Conservation (phyloP, 2,329 filamentous ascomycete species). For the Sclerotiophoma versabilis region DNA sequence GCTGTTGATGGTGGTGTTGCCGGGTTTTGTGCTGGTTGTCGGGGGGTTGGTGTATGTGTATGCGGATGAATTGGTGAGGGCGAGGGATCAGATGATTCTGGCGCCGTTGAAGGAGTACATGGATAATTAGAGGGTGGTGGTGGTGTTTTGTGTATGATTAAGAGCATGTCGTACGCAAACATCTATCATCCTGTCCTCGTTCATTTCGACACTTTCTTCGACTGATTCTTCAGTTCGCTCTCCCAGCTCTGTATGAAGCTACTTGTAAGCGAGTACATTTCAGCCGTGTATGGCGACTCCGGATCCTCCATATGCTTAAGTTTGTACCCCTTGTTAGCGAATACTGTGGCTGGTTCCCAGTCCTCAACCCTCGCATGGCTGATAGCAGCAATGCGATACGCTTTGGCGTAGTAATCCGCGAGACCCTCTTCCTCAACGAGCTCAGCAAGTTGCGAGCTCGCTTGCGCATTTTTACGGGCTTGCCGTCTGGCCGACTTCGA, state of each 20-base stretch:
- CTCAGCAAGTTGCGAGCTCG: slow-evolving; percentile 36
- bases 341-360: slow-evolving; percentile 42
- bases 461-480: slow-evolving; percentile 36
- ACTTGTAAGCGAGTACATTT: slow-evolving; percentile 40
- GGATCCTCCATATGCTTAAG: slow-evolving; percentile 40
- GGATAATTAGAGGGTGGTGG: neutral
- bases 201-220: neutral
- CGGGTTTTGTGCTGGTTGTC: slow-evolving; percentile 14
- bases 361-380: slow-evolving; percentile 37
- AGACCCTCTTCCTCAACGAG: slow-evolving; percentile 45
- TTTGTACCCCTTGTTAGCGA: slow-evolving; percentile 43
- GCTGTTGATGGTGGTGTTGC: slow-evolving; percentile 25
- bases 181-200: no score
- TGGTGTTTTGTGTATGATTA: neutral
- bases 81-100: slow-evolving; percentile 21
- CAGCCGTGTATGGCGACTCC: slow-evolving; percentile 32
- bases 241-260: slow-evolving; percentile 43
- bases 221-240: slow-evolving; percentile 28
- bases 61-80: slow-evolving; percentile 16
- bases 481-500: slow-evolving; percentile 30
- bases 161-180: no score
- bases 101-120: slow-evolving; percentile 21
- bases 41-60: slow-evolving; percentile 17
- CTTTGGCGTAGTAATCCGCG: slow-evolving; percentile 45
- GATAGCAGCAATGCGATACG: slow-evolving; percentile 42